Conservation (phyloP, 176 grass and related monocot genomes). For the Carex scoparia region DNA sequence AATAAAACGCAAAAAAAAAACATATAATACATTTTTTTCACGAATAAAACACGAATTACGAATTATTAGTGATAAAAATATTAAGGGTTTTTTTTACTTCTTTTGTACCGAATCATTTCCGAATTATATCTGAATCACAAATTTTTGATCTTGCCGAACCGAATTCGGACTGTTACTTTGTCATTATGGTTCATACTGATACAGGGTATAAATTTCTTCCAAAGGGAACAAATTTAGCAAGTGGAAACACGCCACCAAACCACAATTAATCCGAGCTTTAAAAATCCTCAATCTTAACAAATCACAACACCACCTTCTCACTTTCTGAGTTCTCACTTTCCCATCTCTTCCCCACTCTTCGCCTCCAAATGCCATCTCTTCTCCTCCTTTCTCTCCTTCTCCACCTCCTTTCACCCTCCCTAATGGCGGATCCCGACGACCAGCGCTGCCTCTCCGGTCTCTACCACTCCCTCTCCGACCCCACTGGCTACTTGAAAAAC, state of each 20-base stretch:
- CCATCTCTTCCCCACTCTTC: neutral
- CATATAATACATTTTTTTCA: too few species aligned
- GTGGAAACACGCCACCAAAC: neutral
- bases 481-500: conserved; percentile 34
- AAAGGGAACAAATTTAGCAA: neutral
- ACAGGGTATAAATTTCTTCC: too few species aligned
- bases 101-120: too few species aligned
- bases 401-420: neutral
- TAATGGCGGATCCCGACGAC: conserved; percentile 42
- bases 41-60: too few species aligned
- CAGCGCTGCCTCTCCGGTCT: conserved; percentile 52
- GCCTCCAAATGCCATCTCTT: neutral
- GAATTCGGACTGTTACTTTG: too few species aligned
- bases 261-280: neutral
- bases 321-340: neutral
- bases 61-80: too few species aligned
- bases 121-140: too few species aligned
- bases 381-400: conserved; percentile 9
- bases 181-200: too few species aligned
- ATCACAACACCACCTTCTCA: neutral
- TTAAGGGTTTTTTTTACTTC: too few species aligned
- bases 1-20: too few species aligned
- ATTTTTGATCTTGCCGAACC: too few species aligned
- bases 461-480: conserved; percentile 33
- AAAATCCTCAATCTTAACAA: neutral